phyloP scores from a whole-genome alignment of 352 stramenopile genomes.

The Globisporangium viniferum region DNA sequence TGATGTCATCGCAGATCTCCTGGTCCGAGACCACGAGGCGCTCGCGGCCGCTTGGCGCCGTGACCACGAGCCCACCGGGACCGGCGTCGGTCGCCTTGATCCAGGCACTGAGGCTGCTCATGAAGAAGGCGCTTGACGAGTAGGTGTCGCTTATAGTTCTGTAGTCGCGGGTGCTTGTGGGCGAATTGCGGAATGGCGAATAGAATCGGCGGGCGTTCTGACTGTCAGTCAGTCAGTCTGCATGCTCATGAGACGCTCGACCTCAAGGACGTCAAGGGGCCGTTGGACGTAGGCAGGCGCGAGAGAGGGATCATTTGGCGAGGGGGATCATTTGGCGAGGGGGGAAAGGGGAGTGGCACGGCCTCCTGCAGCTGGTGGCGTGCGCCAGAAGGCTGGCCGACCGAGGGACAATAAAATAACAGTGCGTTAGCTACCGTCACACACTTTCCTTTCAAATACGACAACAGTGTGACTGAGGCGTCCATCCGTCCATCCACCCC shows the following conservation, averaged over 20 bases:
- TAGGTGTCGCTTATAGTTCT: background rate
- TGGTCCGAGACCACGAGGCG: constrained; percentile 47
- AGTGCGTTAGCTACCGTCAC: too few species aligned
- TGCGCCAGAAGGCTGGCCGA: background rate
- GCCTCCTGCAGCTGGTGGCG: background rate
- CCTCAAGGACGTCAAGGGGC: background rate
- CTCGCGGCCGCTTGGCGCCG: constrained; percentile 14
- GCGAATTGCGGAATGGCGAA: constrained; percentile 2
- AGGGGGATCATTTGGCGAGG: background rate
- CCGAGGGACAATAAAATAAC: too few species aligned
- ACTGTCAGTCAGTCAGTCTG: background rate
- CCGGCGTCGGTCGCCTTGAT: background rate
- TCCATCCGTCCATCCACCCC: background rate
- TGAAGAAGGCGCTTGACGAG: background rate
- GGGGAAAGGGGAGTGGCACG: background rate
- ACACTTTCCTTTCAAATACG: background rate
- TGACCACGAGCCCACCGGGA: constrained; percentile 8
- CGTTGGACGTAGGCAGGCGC: background rate
- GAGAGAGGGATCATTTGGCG: background rate
- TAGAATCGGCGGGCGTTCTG: background rate
- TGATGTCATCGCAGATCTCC: constrained; percentile 53
- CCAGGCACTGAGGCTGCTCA: constrained; percentile 1
- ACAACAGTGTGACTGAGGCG: background rate
- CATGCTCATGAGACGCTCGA: background rate
- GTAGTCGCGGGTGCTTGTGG: background rate